A percentile compares a stretch with the other conserved stretches of the same genome.
phyloP scores from a whole-genome alignment of 805 yeast species.

The Suhomyces faveliae region DNA sequence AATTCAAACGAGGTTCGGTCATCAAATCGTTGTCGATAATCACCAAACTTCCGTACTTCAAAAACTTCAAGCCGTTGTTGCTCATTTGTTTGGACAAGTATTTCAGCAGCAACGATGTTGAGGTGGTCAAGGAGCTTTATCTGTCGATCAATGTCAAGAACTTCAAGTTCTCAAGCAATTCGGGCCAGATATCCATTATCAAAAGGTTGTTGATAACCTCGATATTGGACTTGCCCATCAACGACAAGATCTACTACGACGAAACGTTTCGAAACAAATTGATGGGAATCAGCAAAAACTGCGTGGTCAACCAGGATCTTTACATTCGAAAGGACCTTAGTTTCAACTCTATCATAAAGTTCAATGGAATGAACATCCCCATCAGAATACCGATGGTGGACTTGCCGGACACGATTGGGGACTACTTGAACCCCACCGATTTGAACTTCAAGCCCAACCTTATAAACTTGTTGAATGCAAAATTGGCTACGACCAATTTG shows the following conservation, averaged over 20 bases:
- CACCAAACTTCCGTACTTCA: constrained; percentile 52
- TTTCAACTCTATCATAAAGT: constrained; percentile 38
- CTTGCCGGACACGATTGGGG: constrained; percentile 44
- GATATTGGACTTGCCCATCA: constrained; percentile 41
- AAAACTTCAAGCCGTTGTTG: constrained; percentile 58
- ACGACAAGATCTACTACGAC: constrained; percentile 41
- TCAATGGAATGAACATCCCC: constrained; percentile 44
- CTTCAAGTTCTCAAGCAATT: constrained; percentile 19
- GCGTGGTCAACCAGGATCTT: constrained; percentile 27
- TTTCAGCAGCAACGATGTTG: constrained; percentile 25
- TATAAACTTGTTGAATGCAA: constrained; percentile 33
- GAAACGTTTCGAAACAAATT: constrained; percentile 36
- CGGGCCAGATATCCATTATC: constrained; percentile 24
- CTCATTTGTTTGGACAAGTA: constrained; percentile 51
- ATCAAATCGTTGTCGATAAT: constrained; percentile 61
- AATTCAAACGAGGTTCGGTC: constrained; percentile 54
- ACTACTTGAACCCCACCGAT: constrained; percentile 46
- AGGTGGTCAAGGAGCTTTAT: constrained; percentile 28
- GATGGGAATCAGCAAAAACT: constrained; percentile 27
- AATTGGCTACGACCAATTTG: constrained; percentile 30
- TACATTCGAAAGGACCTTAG: constrained; percentile 45
- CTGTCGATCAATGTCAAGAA: constrained; percentile 32
- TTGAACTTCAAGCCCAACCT: constrained; percentile 39
- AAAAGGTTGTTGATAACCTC: constrained; percentile 42
- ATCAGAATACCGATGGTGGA: constrained; percentile 41